Evolutionary conservation across 2,329 filamentous ascomycete species (phyloP).

Genomic region (Ceratocystis harringtonii): DNA sequence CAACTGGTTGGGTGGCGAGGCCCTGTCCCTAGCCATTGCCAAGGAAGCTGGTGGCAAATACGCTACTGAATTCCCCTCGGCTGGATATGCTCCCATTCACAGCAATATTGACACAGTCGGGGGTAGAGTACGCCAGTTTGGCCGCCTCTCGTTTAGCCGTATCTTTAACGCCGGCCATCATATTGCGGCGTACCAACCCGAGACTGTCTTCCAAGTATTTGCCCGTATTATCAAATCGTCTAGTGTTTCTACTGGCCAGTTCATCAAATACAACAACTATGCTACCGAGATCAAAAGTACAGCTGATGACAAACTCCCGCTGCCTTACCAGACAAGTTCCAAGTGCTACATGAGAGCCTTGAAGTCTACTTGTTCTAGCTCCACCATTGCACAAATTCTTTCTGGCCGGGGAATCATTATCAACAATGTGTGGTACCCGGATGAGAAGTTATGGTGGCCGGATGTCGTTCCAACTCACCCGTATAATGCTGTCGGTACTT

Average conservation of each 20-base stretch:
- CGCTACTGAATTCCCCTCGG: constrained; percentile 39
- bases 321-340: constrained; percentile 21
- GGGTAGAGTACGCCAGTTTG: constrained; percentile 61
- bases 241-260: constrained; percentile 40
- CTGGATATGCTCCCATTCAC: constrained; percentile 58
- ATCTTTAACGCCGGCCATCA: constrained; percentile 53
- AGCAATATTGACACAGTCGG: constrained; percentile 52
- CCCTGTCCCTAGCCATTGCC: constrained; percentile 49
- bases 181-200: constrained; percentile 45
- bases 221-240: constrained; percentile 42
- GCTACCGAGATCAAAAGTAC: neutral
- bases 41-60: constrained; percentile 34
- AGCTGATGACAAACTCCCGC: neutral
- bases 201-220: constrained; percentile 45
- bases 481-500: neutral
- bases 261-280: constrained; percentile 35
- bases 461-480: neutral
- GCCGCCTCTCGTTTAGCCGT: constrained; percentile 54
- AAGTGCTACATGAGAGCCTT: constrained; percentile 47
- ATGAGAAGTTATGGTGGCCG: neutral
- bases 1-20: constrained; percentile 61
- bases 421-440: constrained; percentile 10
- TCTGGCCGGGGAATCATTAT: constrained; percentile 8
- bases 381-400: constrained; percentile 23
- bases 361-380: constrained; percentile 34